Percentiles rank a stretch among this genome's conserved stretches.
Conservation (phyloP, 805 yeast genomes). For the Myxozyma udenii region DNA sequence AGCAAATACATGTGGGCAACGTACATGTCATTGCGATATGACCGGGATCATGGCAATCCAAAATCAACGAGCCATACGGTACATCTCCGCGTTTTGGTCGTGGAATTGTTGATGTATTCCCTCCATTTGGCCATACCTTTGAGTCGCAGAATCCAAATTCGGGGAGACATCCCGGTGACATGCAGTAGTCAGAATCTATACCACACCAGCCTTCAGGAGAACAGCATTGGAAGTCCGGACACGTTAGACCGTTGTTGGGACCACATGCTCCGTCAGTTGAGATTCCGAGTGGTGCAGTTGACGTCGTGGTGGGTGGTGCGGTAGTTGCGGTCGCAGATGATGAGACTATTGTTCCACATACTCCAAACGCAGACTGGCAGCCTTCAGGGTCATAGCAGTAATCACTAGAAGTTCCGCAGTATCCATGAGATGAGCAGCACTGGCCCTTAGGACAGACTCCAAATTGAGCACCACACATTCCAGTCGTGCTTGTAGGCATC, state of each 20-base stretch:
- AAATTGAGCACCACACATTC: conserved; percentile 14
- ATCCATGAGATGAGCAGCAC: conserved; percentile 21
- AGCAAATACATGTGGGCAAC: neutral
- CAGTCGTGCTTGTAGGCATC: neutral
- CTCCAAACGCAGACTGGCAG: conserved; percentile 19
- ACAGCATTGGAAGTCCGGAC: conserved; percentile 19
- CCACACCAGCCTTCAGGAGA: conserved; percentile 23
- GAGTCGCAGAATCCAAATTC: conserved; percentile 23
- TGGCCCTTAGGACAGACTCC: conserved; percentile 9
- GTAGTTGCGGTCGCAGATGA: no score
- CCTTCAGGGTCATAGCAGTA: conserved; percentile 19
- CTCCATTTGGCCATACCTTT: conserved; percentile 13
- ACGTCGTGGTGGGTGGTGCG: neutral
- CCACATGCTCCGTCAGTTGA: conserved; percentile 18
- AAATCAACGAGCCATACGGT: conserved; percentile 16
- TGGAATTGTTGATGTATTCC: conserved; percentile 11
- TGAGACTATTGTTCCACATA: no score
- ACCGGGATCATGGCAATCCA: conserved; percentile 15
- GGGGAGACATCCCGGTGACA: conserved; percentile 13
- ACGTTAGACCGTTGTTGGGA: conserved; percentile 7
- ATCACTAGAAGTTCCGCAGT: conserved; percentile 13
- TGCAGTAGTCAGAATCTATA: conserved; percentile 7
- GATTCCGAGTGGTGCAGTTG: neutral
- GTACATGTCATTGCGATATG: conserved; percentile 21
- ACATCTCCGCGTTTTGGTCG: conserved; percentile 13